phyloP scores from a whole-genome alignment of 2,329 filamentous ascomycete species.

The Colletotrichum agaves region DNA sequence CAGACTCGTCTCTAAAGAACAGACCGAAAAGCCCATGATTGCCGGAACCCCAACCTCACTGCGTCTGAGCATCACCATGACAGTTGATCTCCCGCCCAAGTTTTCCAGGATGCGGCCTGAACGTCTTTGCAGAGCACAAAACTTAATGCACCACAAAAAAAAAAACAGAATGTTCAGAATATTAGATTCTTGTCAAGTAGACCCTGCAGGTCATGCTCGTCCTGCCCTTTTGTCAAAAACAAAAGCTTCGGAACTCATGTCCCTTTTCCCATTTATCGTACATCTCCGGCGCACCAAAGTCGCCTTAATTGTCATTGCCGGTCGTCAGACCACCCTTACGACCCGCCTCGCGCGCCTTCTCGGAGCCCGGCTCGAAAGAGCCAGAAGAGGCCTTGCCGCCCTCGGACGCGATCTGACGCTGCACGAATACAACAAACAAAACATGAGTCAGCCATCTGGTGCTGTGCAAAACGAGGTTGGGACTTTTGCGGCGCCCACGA shows the following conservation, averaged over 20 bases:
- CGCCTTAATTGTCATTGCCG: neutral
- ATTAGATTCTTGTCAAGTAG: neutral
- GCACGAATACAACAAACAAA: neutral
- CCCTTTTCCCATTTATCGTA: conserved; percentile 5
- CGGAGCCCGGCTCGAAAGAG: conserved; percentile 64
- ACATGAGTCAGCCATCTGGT: neutral
- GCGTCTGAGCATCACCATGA: no score
- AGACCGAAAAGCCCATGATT: no score
- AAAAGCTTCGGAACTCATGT: neutral
- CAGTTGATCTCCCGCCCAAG: no score
- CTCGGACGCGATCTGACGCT: conserved; percentile 65
- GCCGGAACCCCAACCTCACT: no score
- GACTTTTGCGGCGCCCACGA: neutral
- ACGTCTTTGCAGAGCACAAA: neutral
- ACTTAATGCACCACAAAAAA: neutral
- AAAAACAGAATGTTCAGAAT: neutral
- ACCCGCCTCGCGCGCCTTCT: conserved; percentile 64
- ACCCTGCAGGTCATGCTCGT: neutral
- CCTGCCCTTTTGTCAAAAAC: no score
- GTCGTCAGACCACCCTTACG: conserved; percentile 57
- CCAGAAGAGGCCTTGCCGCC: conserved; percentile 64
- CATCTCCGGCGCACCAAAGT: neutral
- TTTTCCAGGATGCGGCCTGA: neutral
- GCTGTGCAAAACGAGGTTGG: fast-evolving
- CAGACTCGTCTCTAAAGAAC: no score